A percentile compares a stretch with the other conserved stretches of the same genome.
phyloP scores from a whole-genome alignment of 1,284 basidiomycete species.

The Phellopilus nigrolimitatus region DNA sequence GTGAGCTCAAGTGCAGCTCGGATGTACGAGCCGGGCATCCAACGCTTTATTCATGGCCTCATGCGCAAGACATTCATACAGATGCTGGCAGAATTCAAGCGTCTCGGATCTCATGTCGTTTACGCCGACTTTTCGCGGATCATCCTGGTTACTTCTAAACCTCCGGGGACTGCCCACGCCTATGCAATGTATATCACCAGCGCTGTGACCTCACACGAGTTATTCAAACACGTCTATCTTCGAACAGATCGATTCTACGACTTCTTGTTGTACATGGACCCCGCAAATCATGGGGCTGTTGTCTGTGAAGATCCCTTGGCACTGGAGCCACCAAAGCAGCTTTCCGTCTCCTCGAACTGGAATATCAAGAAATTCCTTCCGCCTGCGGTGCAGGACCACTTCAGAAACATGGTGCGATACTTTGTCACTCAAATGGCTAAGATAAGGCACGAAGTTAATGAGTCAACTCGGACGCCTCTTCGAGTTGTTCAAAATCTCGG shows the following conservation, averaged over 20 bases:
- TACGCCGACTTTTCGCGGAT: constrained; percentile 95
- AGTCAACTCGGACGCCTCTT: constrained; percentile 64
- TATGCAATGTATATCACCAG: constrained; percentile 94
- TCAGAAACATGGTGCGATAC: constrained; percentile 69
- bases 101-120: constrained; percentile 89
- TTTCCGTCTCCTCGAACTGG: constrained; percentile 88
- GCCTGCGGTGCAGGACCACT: constrained; percentile 75
- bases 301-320: constrained; percentile 77
- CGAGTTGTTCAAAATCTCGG: constrained; percentile 66
- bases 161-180: constrained; percentile 91
- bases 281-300: constrained; percentile 89
- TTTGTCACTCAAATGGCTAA: constrained; percentile 87
- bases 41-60: constrained; percentile 90
- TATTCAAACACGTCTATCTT: constrained; percentile 92
- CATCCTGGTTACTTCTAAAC: constrained; percentile 91
- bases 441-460: constrained; percentile 65
- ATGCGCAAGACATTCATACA: constrained; percentile 99
- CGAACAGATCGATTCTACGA: constrained; percentile 92
- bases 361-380: constrained; percentile 94
- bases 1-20: constrained; percentile 79
- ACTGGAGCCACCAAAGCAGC: constrained; percentile 58
- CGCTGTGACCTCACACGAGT: constrained; percentile 90
- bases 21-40: constrained; percentile 91
- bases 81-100: constrained; percentile 93
- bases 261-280: constrained; percentile 94